Conservation (phyloP, 371 early-diverging fungal species). For the Lichtheimia ornata region DNA sequence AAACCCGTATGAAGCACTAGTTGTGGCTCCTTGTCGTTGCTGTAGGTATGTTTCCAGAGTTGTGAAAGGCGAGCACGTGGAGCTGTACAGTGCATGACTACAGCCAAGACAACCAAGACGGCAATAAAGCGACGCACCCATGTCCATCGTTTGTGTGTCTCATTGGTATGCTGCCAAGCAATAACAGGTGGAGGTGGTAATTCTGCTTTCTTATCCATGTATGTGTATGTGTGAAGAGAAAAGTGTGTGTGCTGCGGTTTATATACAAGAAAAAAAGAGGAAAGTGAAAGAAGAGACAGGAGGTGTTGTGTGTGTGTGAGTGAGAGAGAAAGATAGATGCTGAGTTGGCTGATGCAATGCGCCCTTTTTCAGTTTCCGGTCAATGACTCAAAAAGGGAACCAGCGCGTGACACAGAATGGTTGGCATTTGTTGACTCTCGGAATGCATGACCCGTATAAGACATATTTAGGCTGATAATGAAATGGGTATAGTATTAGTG, state of each 20-base stretch:
- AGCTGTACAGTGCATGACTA: slow-evolving; percentile 15
- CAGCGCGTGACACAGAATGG: too few species aligned
- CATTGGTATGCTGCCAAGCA: neutral
- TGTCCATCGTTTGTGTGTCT: slow-evolving; percentile 21
- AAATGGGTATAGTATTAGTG: too few species aligned
- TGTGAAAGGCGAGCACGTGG: slow-evolving; percentile 14
- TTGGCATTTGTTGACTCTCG: too few species aligned
- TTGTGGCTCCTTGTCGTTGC: slow-evolving; percentile 10
- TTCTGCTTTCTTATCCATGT: slow-evolving; percentile 6
- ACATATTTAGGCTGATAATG: too few species aligned
- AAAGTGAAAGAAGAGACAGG: slow-evolving; percentile 13
- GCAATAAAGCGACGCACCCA: slow-evolving; percentile 34
- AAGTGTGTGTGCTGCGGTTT: neutral
- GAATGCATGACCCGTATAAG: too few species aligned
- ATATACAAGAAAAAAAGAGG: slow-evolving; percentile 6
- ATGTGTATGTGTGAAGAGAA: neutral
- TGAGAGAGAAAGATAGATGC: neutral
- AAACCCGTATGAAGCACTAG: slow-evolving; percentile 41
- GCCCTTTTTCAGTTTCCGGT: too few species aligned
- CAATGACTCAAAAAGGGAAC: too few species aligned
- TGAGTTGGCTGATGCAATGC: too few species aligned
- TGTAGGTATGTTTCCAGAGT: slow-evolving; percentile 7
- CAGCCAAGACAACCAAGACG: slow-evolving; percentile 17
- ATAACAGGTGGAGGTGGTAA: slow-evolving; percentile 1
- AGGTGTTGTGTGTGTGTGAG: too few species aligned